Base-by-base conservation (phyloP, 1,284 basidiomycete genomes). In the Naganishia liquefaciens region DNA sequence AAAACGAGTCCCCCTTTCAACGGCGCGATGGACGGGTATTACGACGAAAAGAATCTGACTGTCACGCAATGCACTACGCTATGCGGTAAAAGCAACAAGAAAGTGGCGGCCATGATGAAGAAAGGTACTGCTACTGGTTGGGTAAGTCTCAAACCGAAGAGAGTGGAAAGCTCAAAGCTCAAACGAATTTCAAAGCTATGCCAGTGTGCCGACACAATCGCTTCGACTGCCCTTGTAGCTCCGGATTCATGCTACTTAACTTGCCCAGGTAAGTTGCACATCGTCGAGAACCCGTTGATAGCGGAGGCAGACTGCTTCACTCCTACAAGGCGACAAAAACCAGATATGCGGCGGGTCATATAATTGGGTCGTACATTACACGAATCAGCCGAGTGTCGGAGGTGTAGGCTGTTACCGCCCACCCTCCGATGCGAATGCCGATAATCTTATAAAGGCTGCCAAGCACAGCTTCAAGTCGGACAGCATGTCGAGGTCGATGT, bases 341-440 rank as follows among this genome's bases (percentile, higher is more conserved):
- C 46, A 71, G 47, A 71, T 52, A 4, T 76, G 75, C 54, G 75
- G 75, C 54, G 68, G 66, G 46, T 50, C 72, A 27, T 70, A 60
- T 65, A 70, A 72, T 62, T 65, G 42, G 28, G 27, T 28, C 15
- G 25, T 37, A n/a, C 17, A 33, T 25, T 46, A 39, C 21, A 49
- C 46, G n/a, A 46, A 39, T 47, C n/a, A 60, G 15, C 37, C 49
- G 7, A 27, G 13, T 17, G 25, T 28, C 21, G 63, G 63, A 15
- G 54, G 57, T 19, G 43, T 17, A 0, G 64, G 64, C 23, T 66
- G 64, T 30, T 66, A 46, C 50, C 42, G 54, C 13, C 33, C 57
- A 21, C 46, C 50, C 3, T 21, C 40, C 10, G 62, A 54, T 21
- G 40, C 30, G 19, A 28, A 21, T 39, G 28, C 30, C 33, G 51